Evolutionary conservation across 202 grass and related monocot genomes (phyloP), one percentile per base, ranked within the genome.

Genomic region (Setaria viridis): DNA sequence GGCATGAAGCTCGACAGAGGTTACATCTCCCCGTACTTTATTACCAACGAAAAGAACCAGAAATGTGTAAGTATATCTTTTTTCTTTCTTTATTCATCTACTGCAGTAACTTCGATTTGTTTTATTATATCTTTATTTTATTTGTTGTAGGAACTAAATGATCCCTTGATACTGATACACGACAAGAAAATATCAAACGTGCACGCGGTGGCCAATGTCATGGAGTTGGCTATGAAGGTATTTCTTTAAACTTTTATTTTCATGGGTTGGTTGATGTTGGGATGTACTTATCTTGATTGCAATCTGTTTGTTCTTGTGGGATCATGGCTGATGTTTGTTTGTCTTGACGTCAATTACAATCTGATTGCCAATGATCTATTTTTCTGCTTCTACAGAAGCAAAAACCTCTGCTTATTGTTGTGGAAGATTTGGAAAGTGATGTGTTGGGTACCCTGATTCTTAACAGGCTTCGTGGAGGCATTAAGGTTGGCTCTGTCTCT

Each of bases 1-100:
- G 93, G 97, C 70, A 96, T 96, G 97, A 96, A 99, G 72, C 87
- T 99, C 58, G 94, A 99, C 79, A 91, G 92, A 81, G 92, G 97
- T 60, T 99, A 96, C 72, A 99, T 99, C 84, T 99, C 97, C 74
- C 97, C 97, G 6, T 97, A 99, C 82, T 99, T 97, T 19, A 71
- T 96, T 76, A 97, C 94, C 72, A 90, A 93, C 85, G 82, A 53
- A 33, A 99, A 99, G 79, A 94, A 74, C 80, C 94, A 99, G 89
- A 97, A 97, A 93, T 99, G 94, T 85, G 97, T 99, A 93, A 91
- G 96, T 99, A 62, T 43, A 56, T n/a, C 50, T 16, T 62, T 62
- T 65, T 37, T 0, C 1, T 12, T 69, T 74, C 51, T 62, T 50
- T 58, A 42, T 63, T 42, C 4, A 12, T 60, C 2, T 49, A 29